phyloP scores from a whole-genome alignment of 345 rosid species.

The Hibiscus tridactylites region DNA sequence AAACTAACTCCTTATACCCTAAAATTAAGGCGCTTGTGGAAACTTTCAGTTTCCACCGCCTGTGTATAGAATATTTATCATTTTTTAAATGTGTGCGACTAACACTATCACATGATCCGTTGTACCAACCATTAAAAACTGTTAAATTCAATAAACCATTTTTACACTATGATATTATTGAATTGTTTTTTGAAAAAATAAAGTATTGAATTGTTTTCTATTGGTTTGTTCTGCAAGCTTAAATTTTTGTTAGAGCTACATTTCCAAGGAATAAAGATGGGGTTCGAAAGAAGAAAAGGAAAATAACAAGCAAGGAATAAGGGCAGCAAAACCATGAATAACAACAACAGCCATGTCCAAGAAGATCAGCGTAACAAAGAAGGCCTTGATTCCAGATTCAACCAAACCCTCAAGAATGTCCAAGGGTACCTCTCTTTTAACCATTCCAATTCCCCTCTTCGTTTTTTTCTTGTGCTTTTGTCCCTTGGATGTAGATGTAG shows the following conservation, averaged over 20 bases:
- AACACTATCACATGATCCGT: too few relatives aligned
- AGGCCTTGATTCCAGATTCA: slow-evolving; percentile 74
- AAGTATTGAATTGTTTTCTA: too few relatives aligned
- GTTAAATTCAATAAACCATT: too few relatives aligned
- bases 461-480: slow-evolving; percentile 6
- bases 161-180: too few relatives aligned
- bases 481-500: slow-evolving; percentile 6
- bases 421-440: slow-evolving; percentile 50
- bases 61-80: too few relatives aligned
- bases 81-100: too few relatives aligned
- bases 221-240: too few relatives aligned
- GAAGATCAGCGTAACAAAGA: slow-evolving; percentile 24
- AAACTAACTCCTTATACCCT: too few relatives aligned
- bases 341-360: slow-evolving; percentile 12
- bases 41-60: too few relatives aligned
- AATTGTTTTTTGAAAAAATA: too few relatives aligned
- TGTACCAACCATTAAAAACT: too few relatives aligned
- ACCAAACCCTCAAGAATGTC: slow-evolving; percentile 81
- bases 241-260: not conserved
- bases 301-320: slow-evolving; percentile 1
- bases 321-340: slow-evolving; percentile 17
- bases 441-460: not conserved
- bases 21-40: too few relatives aligned
- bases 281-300: not conserved
- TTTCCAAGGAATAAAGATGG: not conserved